A percentile compares a stretch with the other conserved stretches of the same genome.
phyloP scores from a whole-genome alignment of 2,329 filamentous ascomycete genomes.

The Botrytis elliptica region DNA sequence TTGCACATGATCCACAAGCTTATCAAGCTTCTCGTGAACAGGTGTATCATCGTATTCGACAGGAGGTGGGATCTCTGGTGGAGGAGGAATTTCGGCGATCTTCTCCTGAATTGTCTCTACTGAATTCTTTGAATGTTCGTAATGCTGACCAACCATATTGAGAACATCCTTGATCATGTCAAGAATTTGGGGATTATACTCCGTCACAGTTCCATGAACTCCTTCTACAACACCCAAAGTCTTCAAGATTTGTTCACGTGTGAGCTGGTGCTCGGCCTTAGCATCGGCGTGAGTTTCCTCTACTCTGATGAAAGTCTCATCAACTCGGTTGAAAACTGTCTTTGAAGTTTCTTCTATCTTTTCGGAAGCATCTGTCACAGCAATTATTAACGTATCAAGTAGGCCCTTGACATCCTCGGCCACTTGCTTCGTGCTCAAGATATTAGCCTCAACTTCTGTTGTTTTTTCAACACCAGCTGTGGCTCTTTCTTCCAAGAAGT shows the following conservation, averaged over 20 bases:
- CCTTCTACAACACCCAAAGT: slow-evolving; percentile 70
- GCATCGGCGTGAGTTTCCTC: slow-evolving; percentile 72
- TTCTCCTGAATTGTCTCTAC: slow-evolving; percentile 55
- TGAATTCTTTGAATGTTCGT: slow-evolving; percentile 76
- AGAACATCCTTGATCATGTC: slow-evolving; percentile 85
- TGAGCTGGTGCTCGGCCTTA: slow-evolving; percentile 78
- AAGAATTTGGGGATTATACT: slow-evolving; percentile 86
- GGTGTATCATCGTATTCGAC: slow-evolving; percentile 62
- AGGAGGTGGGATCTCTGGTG: slow-evolving; percentile 57
- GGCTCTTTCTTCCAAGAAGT: slow-evolving; percentile 69
- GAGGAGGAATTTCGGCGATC: slow-evolving; percentile 52
- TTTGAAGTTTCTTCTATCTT: slow-evolving; percentile 86
- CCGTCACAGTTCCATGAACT: slow-evolving; percentile 74
- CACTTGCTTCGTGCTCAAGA: slow-evolving; percentile 72
- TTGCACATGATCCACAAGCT: slow-evolving; percentile 62
- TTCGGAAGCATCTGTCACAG: slow-evolving; percentile 78
- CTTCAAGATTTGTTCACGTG: slow-evolving; percentile 76
- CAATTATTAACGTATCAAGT: slow-evolving; percentile 79
- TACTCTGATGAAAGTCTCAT: slow-evolving; percentile 71
- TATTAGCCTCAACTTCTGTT: slow-evolving; percentile 68
- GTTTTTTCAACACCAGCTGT: slow-evolving; percentile 73
- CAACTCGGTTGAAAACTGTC: slow-evolving; percentile 79
- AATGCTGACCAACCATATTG: slow-evolving; percentile 78
- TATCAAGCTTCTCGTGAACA: slow-evolving; percentile 57
- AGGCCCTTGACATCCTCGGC: slow-evolving; percentile 85